A percentile compares a stretch with the other conserved stretches of the same genome.
phyloP scores from a whole-genome alignment of 1,284 basidiomycete species.

The Ustilago shanxiensis region DNA sequence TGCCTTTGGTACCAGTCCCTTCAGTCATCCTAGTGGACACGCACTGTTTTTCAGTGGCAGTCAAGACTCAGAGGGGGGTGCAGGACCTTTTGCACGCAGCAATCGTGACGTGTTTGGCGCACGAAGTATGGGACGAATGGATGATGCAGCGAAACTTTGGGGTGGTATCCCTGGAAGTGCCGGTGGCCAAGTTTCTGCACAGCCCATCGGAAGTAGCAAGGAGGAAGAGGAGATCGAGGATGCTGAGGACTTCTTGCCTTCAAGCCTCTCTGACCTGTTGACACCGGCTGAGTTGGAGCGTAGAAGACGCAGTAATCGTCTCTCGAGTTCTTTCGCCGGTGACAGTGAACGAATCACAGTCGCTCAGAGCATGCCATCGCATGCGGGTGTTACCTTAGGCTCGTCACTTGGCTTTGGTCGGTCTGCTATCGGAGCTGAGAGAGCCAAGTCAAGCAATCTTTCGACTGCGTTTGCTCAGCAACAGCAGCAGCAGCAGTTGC shows the following conservation, averaged over 20 bases:
- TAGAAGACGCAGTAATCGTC: constrained; percentile 42
- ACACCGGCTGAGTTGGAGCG: constrained; percentile 68
- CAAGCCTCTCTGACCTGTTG: constrained; percentile 66
- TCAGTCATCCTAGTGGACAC: constrained; percentile 65
- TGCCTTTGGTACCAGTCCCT: constrained; percentile 67
- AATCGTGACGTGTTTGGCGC: constrained; percentile 41
- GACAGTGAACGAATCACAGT: constrained; percentile 30
- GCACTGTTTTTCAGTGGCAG: constrained; percentile 64
- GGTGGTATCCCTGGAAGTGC: constrained; percentile 22
- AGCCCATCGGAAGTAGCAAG: constrained; percentile 14
- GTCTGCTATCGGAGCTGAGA: constrained; percentile 32
- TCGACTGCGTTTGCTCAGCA: constrained; percentile 49
- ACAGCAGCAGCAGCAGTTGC: constrained; percentile 25
- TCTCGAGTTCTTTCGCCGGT: constrained; percentile 43
- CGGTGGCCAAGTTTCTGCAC: neutral
- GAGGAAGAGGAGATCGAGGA: constrained; percentile 50
- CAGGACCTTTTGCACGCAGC: constrained; percentile 46
- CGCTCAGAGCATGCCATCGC: constrained; percentile 62
- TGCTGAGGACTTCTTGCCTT: constrained; percentile 73
- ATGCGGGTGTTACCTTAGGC: constrained; percentile 23
- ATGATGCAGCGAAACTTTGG: constrained; percentile 47
- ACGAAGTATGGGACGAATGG: constrained; percentile 43
- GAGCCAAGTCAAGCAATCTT: constrained; percentile 43
- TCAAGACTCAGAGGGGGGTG: constrained; percentile 55
- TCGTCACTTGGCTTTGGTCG: constrained; percentile 39